These are phyloP conservation scores for Nymphaea colorata DNA, from an alignment of 164 flowering plant species.

Conservation along the genomic window DNA sequence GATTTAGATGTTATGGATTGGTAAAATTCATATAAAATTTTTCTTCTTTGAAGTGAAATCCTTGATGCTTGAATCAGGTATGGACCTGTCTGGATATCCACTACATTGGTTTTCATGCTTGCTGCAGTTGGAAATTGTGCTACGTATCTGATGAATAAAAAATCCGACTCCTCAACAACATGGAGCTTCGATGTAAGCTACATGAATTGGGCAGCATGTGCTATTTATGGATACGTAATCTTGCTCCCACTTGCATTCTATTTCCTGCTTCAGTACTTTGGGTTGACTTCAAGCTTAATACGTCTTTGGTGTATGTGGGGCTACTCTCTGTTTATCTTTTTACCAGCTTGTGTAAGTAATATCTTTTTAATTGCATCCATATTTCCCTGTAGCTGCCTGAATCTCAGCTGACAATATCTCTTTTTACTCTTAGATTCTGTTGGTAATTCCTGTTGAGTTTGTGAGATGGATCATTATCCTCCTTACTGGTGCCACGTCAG, in stretches of 20 bases:
- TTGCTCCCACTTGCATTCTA: slow-evolving; percentile 80
- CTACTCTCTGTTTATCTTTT: slow-evolving; percentile 76
- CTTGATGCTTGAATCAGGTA: slow-evolving; percentile 33
- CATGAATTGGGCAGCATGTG: slow-evolving; percentile 54
- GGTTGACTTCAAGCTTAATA: slow-evolving; percentile 56
- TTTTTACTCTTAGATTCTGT: slow-evolving; percentile 38
- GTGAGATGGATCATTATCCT: slow-evolving; percentile 76
- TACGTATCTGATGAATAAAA: slow-evolving; percentile 66
- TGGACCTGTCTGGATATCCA: slow-evolving; percentile 88
- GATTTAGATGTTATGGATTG: neutral
- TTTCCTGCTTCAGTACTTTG: slow-evolving; percentile 82
- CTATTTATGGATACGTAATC: slow-evolving; percentile 62
- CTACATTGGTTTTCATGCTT: slow-evolving; percentile 75
- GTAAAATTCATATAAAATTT: neutral
- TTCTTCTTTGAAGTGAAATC: slow-evolving; percentile 4
- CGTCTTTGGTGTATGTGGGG: slow-evolving; percentile 99
- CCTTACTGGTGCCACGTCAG: slow-evolving; percentile 50
- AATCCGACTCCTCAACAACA: slow-evolving; percentile 23
- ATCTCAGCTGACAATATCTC: neutral
- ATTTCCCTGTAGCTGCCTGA: neutral
- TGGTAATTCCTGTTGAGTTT: slow-evolving; percentile 73
- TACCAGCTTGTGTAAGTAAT: slow-evolving; percentile 63
- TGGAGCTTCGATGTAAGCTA: slow-evolving; percentile 90
- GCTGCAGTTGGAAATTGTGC: slow-evolving; percentile 93
- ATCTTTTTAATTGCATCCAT: neutral